These are phyloP conservation scores for Trichophyton mentagrophytes DNA, from an alignment of 2,329 filamentous ascomycete species.

Conservation along the genomic window DNA sequence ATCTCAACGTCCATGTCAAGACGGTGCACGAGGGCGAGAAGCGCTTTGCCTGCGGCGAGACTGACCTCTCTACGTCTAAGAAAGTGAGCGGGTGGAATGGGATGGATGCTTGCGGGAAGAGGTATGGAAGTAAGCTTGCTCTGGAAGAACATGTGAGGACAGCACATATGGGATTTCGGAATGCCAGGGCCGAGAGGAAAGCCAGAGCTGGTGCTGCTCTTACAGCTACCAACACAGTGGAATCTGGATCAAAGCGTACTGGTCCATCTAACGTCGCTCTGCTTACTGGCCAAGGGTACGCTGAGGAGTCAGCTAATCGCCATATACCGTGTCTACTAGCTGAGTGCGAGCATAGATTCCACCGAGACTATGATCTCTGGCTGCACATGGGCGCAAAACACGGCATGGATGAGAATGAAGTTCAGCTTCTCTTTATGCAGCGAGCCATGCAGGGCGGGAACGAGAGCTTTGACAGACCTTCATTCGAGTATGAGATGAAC, in stretches of 20 bases:
- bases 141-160: constrained; percentile 77
- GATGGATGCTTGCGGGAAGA: constrained; percentile 57
- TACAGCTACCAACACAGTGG: too few species aligned
- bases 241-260: neutral
- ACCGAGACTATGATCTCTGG: constrained; percentile 45
- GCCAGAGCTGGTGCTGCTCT: constrained; percentile 11
- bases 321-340: constrained; percentile 41
- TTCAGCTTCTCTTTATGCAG: constrained; percentile 30
- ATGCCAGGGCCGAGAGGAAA: constrained; percentile 29
- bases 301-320: constrained; percentile 33
- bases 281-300: constrained; percentile 46
- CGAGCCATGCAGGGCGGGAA: constrained; percentile 26
- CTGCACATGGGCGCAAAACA: constrained; percentile 42
- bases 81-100: constrained; percentile 53
- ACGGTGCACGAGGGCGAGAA: constrained; percentile 60
- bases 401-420: constrained; percentile 26
- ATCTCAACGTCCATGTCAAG: constrained; percentile 66
- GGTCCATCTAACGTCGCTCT: constrained; percentile 30
- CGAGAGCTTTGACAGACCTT: constrained; percentile 9
- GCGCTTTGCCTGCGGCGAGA: constrained; percentile 65
- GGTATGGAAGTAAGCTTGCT: constrained; percentile 62
- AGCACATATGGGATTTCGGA: constrained; percentile 56
- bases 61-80: constrained; percentile 45
- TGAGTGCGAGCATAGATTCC: constrained; percentile 43
- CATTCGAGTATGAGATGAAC: constrained; percentile 7